These are phyloP conservation scores for Apiotrichum akiyoshidainum DNA, from an alignment of 1,284 basidiomycete genomes.

Conservation along the genomic window DNA sequence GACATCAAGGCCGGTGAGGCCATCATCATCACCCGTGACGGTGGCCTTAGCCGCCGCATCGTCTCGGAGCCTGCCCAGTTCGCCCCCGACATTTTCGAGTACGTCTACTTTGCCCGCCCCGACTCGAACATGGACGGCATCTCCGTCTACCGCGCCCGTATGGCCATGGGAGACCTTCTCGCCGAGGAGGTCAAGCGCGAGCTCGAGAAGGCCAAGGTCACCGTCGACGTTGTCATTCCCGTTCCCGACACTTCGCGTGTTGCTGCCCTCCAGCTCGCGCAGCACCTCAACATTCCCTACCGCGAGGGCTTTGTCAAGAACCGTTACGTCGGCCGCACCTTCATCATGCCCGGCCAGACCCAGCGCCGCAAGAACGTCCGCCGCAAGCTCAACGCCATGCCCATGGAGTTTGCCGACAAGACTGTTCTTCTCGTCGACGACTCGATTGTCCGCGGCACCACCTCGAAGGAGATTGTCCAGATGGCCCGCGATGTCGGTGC, in stretches of 20 bases:
- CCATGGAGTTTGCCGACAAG: slow-evolving; percentile 91
- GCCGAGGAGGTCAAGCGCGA: slow-evolving; percentile 81
- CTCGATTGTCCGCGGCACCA: slow-evolving; percentile 97
- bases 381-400: slow-evolving; percentile 97
- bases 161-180: slow-evolving; percentile 98
- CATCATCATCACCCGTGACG: slow-evolving; percentile 81
- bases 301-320: slow-evolving; percentile 99
- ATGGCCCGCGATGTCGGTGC: slow-evolving; percentile 99
- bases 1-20: slow-evolving; percentile 94
- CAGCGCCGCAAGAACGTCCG: slow-evolving; percentile 86
- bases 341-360: slow-evolving; percentile 98
- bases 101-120: slow-evolving; percentile 96
- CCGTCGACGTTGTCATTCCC: slow-evolving; percentile 93
- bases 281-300: slow-evolving; percentile 85
- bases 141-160: slow-evolving; percentile 93
- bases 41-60: slow-evolving; percentile 66
- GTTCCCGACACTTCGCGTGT: slow-evolving; percentile 97
- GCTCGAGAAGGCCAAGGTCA: slow-evolving; percentile 64
- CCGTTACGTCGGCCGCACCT: slow-evolving; percentile 95
- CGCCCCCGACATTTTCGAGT: slow-evolving; percentile 99
- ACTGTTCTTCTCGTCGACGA: slow-evolving; percentile 96
- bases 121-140: slow-evolving; percentile 97
- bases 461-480: slow-evolving; percentile 97
- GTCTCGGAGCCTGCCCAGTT: slow-evolving; percentile 69
- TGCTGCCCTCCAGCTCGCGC: slow-evolving; percentile 91